These are phyloP conservation scores for Cicer cuneatum DNA, from an alignment of 306 rosid species.

Conservation along the genomic window DNA sequence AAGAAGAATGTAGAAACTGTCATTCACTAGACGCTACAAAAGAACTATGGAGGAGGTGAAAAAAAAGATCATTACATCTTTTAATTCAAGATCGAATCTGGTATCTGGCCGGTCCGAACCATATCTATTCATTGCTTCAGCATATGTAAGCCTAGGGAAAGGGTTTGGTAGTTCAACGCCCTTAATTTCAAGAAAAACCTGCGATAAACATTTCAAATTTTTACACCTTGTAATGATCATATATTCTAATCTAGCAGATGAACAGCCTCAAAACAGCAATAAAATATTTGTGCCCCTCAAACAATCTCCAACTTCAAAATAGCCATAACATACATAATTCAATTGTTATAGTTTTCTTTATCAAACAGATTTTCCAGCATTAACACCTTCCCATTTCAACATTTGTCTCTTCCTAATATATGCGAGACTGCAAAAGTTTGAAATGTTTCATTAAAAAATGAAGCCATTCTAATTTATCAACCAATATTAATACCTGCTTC, in stretches of 20 bases:
- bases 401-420: neutral
- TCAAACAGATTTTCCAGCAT: constrained; percentile 6
- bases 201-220: constrained; percentile 47
- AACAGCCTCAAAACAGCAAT: constrained; percentile 25
- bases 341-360: neutral
- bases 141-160: constrained; percentile 96
- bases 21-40: constrained; percentile 31
- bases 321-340: neutral
- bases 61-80: constrained; percentile 70
- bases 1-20: neutral
- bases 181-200: constrained; percentile 89
- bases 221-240: constrained; percentile 20
- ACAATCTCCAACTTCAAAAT: constrained; percentile 8
- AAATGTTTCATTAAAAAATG: neutral
- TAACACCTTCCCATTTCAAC: constrained; percentile 7
- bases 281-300: neutral
- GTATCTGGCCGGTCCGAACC: constrained; percentile 93
- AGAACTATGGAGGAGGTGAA: constrained; percentile 23
- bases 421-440: neutral
- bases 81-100: constrained; percentile 87
- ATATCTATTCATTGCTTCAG: constrained; percentile 90
- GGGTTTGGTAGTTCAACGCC: constrained; percentile 85
- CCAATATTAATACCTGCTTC: constrained; percentile 8
- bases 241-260: constrained; percentile 27
- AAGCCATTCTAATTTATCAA: neutral